These are phyloP conservation scores for Jaltomata sinuosa DNA, from an alignment of 257 asterid species.

Conservation along the genomic window DNA sequence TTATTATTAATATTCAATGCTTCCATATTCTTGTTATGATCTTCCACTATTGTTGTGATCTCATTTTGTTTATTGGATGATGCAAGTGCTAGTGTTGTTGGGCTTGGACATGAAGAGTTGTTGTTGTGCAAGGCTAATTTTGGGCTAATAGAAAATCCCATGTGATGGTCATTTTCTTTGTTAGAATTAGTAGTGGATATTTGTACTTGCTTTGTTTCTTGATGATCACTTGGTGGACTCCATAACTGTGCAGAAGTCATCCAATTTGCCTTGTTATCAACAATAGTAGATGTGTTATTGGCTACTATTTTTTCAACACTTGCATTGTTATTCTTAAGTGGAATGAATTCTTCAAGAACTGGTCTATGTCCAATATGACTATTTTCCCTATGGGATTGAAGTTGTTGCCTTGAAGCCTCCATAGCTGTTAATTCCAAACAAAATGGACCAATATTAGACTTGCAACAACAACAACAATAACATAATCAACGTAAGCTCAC, in stretches of 20 bases:
- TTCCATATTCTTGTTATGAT: slow-evolving; percentile 26
- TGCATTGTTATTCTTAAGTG: slow-evolving; percentile 31
- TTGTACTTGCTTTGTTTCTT: slow-evolving; percentile 5
- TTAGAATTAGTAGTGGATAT: slow-evolving; percentile 23
- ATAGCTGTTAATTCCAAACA: slow-evolving; percentile 34
- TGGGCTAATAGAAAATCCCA: slow-evolving; percentile 12
- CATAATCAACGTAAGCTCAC: neutral
- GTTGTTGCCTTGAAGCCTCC: slow-evolving; percentile 86
- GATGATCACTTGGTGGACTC: slow-evolving; percentile 59
- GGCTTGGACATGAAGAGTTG: slow-evolving; percentile 10
- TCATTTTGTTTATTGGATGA: slow-evolving; percentile 51
- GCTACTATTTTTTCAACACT: slow-evolving; percentile 18
- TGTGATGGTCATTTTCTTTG: slow-evolving; percentile 15
- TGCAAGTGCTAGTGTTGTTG: slow-evolving; percentile 41
- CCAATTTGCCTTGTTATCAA: slow-evolving; percentile 80
- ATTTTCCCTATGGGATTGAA: slow-evolving; percentile 40
- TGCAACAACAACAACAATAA: neutral
- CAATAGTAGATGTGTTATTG: neutral
- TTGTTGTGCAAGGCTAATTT: slow-evolving; percentile 36
- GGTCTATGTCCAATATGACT: slow-evolving; percentile 39
- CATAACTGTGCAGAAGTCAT: slow-evolving; percentile 91
- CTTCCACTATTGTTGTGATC: slow-evolving; percentile 9
- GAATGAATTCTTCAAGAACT: slow-evolving; percentile 84
- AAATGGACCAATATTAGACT: neutral
- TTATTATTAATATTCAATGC: neutral